Conservation (phyloP, 495 filamentous ascomycete species). For the Cenococcum geophilum region DNA sequence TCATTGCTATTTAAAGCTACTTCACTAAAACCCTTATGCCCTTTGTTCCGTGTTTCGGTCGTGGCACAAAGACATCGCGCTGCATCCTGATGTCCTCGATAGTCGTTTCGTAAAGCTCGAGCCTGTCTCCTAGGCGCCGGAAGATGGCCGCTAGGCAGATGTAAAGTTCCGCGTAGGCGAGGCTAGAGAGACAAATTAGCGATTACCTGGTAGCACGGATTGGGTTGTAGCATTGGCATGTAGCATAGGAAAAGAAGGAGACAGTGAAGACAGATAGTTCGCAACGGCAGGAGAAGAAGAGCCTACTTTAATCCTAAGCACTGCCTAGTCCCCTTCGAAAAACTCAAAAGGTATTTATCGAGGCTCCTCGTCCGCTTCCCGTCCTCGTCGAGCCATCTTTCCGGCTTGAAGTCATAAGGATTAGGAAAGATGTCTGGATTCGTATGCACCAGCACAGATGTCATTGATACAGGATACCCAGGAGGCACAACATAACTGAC, state of each 20-base stretch:
- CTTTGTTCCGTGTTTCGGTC: no score
- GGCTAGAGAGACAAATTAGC: no score
- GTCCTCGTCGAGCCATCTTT: constrained; percentile 44
- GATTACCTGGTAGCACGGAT: no score
- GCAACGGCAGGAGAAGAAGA: neutral
- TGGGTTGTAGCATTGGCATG: no score
- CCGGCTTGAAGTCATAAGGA: constrained; percentile 44
- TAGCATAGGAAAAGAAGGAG: no score
- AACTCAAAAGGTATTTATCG: neutral
- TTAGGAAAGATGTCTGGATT: constrained; percentile 43
- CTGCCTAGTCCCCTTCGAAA: constrained; percentile 1
- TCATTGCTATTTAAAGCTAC: no score
- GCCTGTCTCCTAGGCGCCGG: neutral
- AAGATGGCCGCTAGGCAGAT: neutral
- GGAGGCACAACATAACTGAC: no score
- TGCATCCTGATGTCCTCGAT: no score
- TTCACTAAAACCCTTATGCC: no score
- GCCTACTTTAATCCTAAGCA: neutral
- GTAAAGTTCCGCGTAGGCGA: neutral
- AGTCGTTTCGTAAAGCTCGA: neutral
- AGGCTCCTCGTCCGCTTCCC: constrained; percentile 1
- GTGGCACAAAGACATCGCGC: no score
- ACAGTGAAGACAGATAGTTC: neutral
- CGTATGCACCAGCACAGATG: constrained; percentile 43
- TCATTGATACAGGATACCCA: constrained; percentile 43